Conservation (phyloP, 345 rosid species). For the Geranium rotundifolium region DNA sequence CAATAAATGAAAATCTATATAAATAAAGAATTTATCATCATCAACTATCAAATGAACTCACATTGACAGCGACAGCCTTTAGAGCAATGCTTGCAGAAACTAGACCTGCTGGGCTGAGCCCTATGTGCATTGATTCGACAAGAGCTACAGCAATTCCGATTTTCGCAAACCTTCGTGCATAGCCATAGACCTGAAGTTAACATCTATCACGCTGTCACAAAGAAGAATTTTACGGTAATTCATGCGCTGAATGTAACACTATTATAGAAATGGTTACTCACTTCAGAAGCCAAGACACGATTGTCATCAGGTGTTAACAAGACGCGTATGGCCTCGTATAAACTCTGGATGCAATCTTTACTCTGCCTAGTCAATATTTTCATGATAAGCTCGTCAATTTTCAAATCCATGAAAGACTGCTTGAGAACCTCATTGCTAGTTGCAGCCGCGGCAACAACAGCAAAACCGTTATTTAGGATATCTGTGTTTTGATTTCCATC, state of each 20-base stretch:
- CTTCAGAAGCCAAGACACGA: constrained; percentile 94
- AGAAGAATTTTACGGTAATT: neutral
- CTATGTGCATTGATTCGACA: constrained; percentile 49
- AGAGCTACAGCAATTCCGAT: constrained; percentile 65
- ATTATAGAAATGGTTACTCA: constrained; percentile 23
- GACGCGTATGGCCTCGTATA: constrained; percentile 69
- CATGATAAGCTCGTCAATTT: constrained; percentile 64
- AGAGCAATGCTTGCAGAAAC: constrained; percentile 70
- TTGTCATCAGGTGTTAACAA: constrained; percentile 77
- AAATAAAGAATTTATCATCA: neutral
- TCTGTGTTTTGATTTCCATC: constrained; percentile 35
- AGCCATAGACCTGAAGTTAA: constrained; percentile 69
- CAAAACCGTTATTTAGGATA: constrained; percentile 44
- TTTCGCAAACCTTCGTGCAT: constrained; percentile 82
- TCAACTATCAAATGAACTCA: constrained; percentile 18
- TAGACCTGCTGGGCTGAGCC: constrained; percentile 62
- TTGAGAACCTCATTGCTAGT: constrained; percentile 86
- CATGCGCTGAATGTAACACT: neutral
- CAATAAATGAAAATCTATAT: neutral
- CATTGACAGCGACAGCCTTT: constrained; percentile 82
- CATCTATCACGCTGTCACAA: neutral
- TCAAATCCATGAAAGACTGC: constrained; percentile 64
- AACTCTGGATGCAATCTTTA: constrained; percentile 28
- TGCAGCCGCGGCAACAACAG: constrained; percentile 62
- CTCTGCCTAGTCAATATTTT: constrained; percentile 35